Evolutionary conservation across 495 filamentous ascomycete genomes (phyloP).

Genomic region (Penicillium robsamsonii): DNA sequence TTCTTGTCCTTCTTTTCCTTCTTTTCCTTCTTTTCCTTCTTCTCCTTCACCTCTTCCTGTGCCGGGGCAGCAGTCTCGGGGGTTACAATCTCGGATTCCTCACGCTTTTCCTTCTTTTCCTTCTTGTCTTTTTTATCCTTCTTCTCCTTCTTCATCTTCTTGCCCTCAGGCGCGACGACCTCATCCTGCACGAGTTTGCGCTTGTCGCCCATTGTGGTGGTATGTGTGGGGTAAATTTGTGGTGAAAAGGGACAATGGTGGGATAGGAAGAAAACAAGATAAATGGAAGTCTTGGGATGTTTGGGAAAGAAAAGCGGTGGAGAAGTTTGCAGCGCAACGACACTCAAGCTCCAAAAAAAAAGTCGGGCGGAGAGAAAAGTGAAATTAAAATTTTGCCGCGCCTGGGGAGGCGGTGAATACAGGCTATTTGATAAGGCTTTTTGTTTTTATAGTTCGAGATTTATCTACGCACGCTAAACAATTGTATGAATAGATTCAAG

Average conservation of each 20-base stretch:
- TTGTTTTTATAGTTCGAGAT: background rate
- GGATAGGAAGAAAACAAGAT: background rate
- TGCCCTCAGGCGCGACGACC: slow-evolving; percentile 33
- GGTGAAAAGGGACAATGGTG: background rate
- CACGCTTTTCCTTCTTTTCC: slow-evolving; percentile 27
- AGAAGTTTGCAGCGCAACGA: slow-evolving; percentile 6
- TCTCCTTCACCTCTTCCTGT: slow-evolving; percentile 14
- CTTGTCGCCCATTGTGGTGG: slow-evolving; percentile 42
- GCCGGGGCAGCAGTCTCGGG: slow-evolving; percentile 7
- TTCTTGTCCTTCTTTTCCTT: slow-evolving; percentile 22
- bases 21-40: slow-evolving; percentile 23
- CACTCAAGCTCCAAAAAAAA: slow-evolving; percentile 27
- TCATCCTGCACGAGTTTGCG: slow-evolving; percentile 43
- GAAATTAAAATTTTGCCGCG: slow-evolving; percentile 29
- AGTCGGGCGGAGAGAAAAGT: slow-evolving; percentile 28
- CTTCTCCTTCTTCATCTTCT: slow-evolving; percentile 42
- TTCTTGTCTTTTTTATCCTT: slow-evolving; percentile 34
- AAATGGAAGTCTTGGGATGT: background rate
- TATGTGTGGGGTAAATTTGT: background rate
- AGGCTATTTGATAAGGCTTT: slow-evolving; percentile 5
- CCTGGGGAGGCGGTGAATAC: slow-evolving; percentile 20
- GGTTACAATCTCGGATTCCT: slow-evolving; percentile 16
- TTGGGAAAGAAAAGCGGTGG: slow-evolving; percentile 6
- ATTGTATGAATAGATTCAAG: background rate
- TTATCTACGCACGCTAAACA: background rate